Conservation (phyloP, 305 asterid species). For the Lippia alba region DNA sequence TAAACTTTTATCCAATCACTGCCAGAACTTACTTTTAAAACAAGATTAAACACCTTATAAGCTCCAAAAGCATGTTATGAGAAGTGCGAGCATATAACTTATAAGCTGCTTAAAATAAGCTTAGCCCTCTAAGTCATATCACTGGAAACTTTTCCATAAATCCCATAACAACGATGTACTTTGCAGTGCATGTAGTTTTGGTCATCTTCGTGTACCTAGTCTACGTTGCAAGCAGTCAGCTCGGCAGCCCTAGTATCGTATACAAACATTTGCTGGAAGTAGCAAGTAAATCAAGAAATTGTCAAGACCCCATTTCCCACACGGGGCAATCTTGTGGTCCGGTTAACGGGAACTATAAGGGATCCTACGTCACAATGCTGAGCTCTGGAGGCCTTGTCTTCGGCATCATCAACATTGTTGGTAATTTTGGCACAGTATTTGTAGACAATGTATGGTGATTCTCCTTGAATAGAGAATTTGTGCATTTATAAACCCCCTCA, state of each 20-base stretch:
- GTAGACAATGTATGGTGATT: slow-evolving; percentile 75
- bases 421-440: slow-evolving; percentile 90
- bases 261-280: slow-evolving; percentile 70
- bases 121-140: no score
- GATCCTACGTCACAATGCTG: slow-evolving; percentile 81
- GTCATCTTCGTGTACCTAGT: slow-evolving; percentile 86
- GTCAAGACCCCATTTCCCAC: slow-evolving; percentile 65
- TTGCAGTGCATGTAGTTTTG: slow-evolving; percentile 79
- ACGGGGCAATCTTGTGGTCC: slow-evolving; percentile 84
- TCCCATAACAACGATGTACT: neutral
- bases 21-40: no score
- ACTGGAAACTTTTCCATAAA: neutral
- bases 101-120: no score
- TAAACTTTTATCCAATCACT: no score
- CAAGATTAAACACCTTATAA: no score
- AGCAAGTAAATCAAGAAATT: slow-evolving; percentile 69
- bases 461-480: neutral
- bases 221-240: slow-evolving; percentile 71
- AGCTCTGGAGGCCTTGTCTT: slow-evolving; percentile 89
- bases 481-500: neutral
- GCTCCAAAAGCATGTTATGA: no score
- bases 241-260: slow-evolving; percentile 79
- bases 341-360: slow-evolving; percentile 73
- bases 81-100: no score
- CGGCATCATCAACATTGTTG: slow-evolving; percentile 90